Evolutionary conservation across 805 yeast genomes (phyloP), one percentile per base, ranked within the genome.

Genomic region (Cyberlindnera samutprakarnensis): DNA sequence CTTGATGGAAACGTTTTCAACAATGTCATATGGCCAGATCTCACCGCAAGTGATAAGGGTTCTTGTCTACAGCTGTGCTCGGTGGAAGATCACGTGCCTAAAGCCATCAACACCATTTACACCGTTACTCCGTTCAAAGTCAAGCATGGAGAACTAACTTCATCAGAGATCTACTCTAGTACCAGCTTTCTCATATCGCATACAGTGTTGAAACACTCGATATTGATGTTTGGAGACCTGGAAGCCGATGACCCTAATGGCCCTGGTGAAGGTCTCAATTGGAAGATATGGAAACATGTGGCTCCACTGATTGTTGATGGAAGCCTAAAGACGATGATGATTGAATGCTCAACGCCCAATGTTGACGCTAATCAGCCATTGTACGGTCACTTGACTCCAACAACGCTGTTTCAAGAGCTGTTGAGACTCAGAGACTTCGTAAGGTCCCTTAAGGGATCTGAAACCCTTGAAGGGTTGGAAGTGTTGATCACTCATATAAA

Each of bases 361-460:
- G 56, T 60, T 9, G 64, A 69, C 1, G 59, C 62, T 2, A 54
- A 60, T 8, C 64, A 65, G 6, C 67, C 72, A 3, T 47, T 85
- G 17, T 87, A 74, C 51, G 96, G 96, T 2, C 96, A 87, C 56
- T 50, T 87, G 56, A 77, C 81, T 10, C 94, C 96, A 4, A 44
- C 53, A 3, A 68, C 69, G 42, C 54, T 87, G 18, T 64, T 82
- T 10, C 48, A 57, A 6, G 95, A 85, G 47, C 57, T 88, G 12
- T 11, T 23, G 3, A 16, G 24, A 4, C 22, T 39, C 7, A 14
- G 28, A 7, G 19, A 14, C 5, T 30, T 37, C 6, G 18, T 38
- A 9, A 22, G 9, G 4, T 15, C 33, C 5, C 16, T 5, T 10
- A 14, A 11, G 4, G n/a, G 14, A 18, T 3, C 20, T 11, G 13